These are phyloP conservation scores for Clarireedia sp. DNA, from an alignment of 2,329 filamentous ascomycete species.

Conservation along the genomic window DNA sequence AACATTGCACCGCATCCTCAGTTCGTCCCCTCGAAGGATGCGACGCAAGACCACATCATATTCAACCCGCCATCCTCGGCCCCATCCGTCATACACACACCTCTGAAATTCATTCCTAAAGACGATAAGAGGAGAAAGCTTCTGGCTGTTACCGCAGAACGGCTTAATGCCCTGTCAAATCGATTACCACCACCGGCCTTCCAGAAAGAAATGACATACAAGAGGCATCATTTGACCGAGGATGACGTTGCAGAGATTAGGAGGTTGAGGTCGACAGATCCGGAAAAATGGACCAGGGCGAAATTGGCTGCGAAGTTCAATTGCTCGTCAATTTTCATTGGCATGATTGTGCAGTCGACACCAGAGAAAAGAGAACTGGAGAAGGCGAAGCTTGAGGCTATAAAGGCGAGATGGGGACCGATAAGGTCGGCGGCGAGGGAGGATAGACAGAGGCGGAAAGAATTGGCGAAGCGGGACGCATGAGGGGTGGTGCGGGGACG, in stretches of 20 bases:
- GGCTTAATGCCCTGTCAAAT: conserved; percentile 9
- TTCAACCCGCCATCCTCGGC: conserved; percentile 50
- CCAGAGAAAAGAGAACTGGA: conserved; percentile 40
- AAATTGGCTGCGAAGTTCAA: conserved; percentile 46
- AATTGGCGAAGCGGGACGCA: conserved; percentile 24
- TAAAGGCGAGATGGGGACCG: conserved; percentile 50
- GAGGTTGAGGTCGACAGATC: conserved; percentile 44
- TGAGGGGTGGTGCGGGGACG: conserved; percentile 11
- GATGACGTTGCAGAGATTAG: conserved; percentile 54
- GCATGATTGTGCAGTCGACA: conserved; percentile 45
- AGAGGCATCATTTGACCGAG: conserved; percentile 42
- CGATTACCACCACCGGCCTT: conserved; percentile 23
- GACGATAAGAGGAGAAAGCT: conserved; percentile 29
- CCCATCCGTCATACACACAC: conserved; percentile 55
- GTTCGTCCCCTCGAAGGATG: conserved; percentile 38
- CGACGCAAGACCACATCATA: conserved; percentile 40
- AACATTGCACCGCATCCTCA: conserved; percentile 54
- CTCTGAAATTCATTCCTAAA: conserved; percentile 56
- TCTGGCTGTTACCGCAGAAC: conserved; percentile 19
- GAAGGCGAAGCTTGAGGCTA: conserved; percentile 38
- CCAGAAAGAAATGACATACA: conserved; percentile 15
- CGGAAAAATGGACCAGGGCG: conserved; percentile 46
- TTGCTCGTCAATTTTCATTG: conserved; percentile 49
- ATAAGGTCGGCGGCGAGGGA: conserved; percentile 45
- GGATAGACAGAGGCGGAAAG: conserved; percentile 45